phyloP scores from a whole-genome alignment of 108 stramenopile species.

The Parietichytrium sp. region DNA sequence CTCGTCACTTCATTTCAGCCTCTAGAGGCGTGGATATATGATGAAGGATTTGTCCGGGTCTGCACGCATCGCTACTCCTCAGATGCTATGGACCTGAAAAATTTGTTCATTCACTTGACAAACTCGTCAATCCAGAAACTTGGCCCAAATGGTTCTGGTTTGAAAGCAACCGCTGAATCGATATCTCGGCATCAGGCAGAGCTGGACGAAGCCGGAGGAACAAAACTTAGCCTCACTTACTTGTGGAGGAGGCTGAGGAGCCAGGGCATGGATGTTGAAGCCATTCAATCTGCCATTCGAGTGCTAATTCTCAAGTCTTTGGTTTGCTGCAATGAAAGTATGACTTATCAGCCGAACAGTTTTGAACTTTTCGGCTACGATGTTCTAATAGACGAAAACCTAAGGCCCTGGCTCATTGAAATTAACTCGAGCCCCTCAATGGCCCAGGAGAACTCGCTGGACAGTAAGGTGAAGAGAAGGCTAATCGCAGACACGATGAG shows the following conservation, averaged over 20 bases:
- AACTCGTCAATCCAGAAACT: slow-evolving; percentile 59
- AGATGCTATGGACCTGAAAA: slow-evolving; percentile 32
- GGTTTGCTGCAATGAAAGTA: slow-evolving; percentile 64
- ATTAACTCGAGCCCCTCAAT: slow-evolving; percentile 64
- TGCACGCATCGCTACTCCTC: slow-evolving; percentile 53
- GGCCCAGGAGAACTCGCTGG: slow-evolving; percentile 52
- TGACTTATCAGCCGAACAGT: slow-evolving; percentile 63
- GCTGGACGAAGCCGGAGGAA: slow-evolving; percentile 31
- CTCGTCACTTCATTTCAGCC: slow-evolving; percentile 77
- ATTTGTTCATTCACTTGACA: slow-evolving; percentile 60
- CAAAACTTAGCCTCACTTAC: slow-evolving; percentile 21
- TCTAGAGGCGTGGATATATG: slow-evolving; percentile 75
- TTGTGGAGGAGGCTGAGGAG: slow-evolving; percentile 46
- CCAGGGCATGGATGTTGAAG: slow-evolving; percentile 45
- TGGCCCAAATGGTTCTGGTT: slow-evolving; percentile 13
- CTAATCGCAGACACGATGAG: slow-evolving; percentile 56
- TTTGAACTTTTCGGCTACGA: slow-evolving; percentile 65
- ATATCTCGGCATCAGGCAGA: slow-evolving; percentile 21
- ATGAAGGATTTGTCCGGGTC: slow-evolving; percentile 72
- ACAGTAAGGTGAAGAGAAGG: slow-evolving; percentile 50
- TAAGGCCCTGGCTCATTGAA: slow-evolving; percentile 62
- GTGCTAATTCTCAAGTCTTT: slow-evolving; percentile 61
- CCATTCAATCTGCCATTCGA: slow-evolving; percentile 46
- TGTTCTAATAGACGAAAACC: slow-evolving; percentile 52
- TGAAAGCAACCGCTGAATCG: not conserved